Evolutionary conservation across 352 stramenopile genomes (phyloP).

Genomic region (Phytophthora quininea): DNA sequence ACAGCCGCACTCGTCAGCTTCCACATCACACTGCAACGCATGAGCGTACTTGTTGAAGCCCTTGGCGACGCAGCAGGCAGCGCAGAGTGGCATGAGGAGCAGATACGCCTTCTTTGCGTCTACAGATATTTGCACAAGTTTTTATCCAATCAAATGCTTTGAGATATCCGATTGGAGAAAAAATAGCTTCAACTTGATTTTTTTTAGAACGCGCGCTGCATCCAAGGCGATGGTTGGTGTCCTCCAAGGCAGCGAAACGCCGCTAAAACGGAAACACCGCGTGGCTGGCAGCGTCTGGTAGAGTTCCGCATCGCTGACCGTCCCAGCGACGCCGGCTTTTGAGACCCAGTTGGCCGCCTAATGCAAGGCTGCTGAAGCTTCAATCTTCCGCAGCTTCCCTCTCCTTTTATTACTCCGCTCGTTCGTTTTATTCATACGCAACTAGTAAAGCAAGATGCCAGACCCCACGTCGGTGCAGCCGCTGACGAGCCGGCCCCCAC

Average conservation of each 20-base stretch:
- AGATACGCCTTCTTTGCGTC: too few species aligned
- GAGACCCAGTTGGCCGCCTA: conserved; percentile 1
- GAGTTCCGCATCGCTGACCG: too few species aligned
- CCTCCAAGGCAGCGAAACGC: conserved; percentile 15
- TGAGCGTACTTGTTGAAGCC: conserved; percentile 76
- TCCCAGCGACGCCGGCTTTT: too few species aligned
- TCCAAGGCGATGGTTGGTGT: too few species aligned
- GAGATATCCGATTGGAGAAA: conserved; percentile 14
- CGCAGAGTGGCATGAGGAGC: conserved; percentile 67
- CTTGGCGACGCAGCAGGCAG: conserved; percentile 71
- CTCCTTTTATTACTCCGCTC: background rate
- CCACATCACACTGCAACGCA: background rate
- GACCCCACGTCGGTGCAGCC: conserved; percentile 62
- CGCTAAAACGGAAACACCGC: conserved; percentile 32
- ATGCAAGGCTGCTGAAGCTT: conserved; percentile 23
- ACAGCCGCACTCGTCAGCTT: conserved; percentile 18
- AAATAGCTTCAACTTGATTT: conserved; percentile 23
- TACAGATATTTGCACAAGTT: background rate
- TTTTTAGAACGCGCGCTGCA: conserved; percentile 4
- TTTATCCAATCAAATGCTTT: conserved; percentile 29
- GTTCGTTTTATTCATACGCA: background rate
- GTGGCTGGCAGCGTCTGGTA: background rate
- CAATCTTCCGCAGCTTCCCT: background rate
- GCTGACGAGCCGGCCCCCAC: conserved; percentile 10
- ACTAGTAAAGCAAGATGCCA: conserved; percentile 23